Evolutionary conservation across 148 eudicot species (phyloP), one percentile per base, ranked within the genome.

Genomic region (Rhododendron williamsianum): DNA sequence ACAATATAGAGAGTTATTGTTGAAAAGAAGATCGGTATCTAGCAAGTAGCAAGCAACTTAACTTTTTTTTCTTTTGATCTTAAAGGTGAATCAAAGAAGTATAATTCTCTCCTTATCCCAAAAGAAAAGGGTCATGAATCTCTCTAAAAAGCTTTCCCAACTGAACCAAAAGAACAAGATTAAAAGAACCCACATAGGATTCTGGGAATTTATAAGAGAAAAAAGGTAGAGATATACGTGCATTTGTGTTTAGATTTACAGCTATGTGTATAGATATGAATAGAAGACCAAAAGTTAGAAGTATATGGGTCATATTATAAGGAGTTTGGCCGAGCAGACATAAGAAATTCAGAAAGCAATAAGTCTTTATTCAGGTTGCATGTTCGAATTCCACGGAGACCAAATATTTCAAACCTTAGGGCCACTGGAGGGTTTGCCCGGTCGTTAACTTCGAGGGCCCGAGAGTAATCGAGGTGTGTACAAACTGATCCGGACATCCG

Each of bases 171-270:
- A 80, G 36, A 43, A 46, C 48, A 27, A 54, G 30, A 56, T 41
- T 67, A 86, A 69, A 86, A 81, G 41, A 86, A 81, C 48, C 48
- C 82, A 85, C 89, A 85, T 88, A 63, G 87, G 83, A 88, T 88
- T 82, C 89, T 81, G 23, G 43, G 76, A 18, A 63, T 45, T 63
- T 48, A 10, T 38, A 78, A 13, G 73, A 35, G 16, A 11, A 13
- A 58, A 81, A 35, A 33, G 30, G n/a, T 35, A 81, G 41, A 81
- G 25, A 27, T 30, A 30, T 71, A 4, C 36, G 38, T 12, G 36
- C 76, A 71, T 12, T 1, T 30, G 3, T 71, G 38, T n/a, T 65
- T 25, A 65, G 27, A 65, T 7, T 23, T 65, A 7, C 72, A 65
- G 12, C 72, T 11, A 19, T 7, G 19, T 54, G 23, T 18, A 7